Conservation (phyloP, 78 protist genomes). For the Dictyostelium intermedium region DNA sequence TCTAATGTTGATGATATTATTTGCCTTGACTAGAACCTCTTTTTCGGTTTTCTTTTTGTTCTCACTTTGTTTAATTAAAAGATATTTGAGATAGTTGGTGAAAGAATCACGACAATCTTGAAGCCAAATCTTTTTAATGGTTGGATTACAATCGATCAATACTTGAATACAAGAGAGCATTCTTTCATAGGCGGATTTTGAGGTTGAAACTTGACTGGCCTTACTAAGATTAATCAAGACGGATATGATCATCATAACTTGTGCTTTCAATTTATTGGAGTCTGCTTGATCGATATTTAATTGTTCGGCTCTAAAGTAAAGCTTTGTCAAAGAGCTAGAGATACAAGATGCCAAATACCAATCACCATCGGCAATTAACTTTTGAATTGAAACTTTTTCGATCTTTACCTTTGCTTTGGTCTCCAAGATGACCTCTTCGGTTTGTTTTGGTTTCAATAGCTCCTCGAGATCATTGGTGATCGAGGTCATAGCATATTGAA, state of each 20-base stretch:
- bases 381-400: not conserved
- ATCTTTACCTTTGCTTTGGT: slow-evolving; percentile 44
- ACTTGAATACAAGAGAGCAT: slow-evolving; percentile 71
- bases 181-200: slow-evolving; percentile 83
- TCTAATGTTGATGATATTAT: slow-evolving; percentile 82
- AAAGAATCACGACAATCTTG: slow-evolving; percentile 82
- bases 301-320: slow-evolving; percentile 78
- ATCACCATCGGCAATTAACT: slow-evolving; percentile 31
- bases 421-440: not conserved
- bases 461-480: slow-evolving; percentile 61
- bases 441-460: slow-evolving; percentile 39
- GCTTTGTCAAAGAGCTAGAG: slow-evolving; percentile 81
- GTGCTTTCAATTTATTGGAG: slow-evolving; percentile 59
- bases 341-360: slow-evolving; percentile 44
- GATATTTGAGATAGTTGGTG: slow-evolving; percentile 11
- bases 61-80: slow-evolving; percentile 1
- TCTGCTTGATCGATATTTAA: not conserved
- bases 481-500: slow-evolving; percentile 51
- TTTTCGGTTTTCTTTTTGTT: slow-evolving; percentile 41
- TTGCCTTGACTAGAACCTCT: slow-evolving; percentile 73
- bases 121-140: slow-evolving; percentile 26
- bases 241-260: slow-evolving; percentile 77
- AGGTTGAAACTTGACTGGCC: slow-evolving; percentile 33
- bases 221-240: slow-evolving; percentile 80
- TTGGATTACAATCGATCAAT: slow-evolving; percentile 37